Evolutionary conservation across 2,329 filamentous ascomycete species (phyloP).

Genomic region (Aspergillus arachidicola): DNA sequence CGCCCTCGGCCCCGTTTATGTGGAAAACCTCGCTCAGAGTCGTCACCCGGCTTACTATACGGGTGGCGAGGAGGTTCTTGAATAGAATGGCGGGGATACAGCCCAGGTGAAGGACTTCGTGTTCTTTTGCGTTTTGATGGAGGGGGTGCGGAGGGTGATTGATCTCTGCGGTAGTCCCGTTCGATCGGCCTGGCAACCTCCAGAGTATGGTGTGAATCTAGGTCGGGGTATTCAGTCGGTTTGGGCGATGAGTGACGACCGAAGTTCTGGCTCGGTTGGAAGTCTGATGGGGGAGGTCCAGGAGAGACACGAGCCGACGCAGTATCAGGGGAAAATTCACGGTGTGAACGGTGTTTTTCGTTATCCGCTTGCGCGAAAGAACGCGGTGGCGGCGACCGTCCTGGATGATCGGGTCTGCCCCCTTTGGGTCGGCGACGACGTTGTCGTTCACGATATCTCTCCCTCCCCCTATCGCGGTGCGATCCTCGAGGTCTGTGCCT

Average conservation of each 20-base stretch:
- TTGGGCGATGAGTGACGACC: conserved; percentile 27
- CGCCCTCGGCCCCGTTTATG: conserved; percentile 40
- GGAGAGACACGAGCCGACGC: conserved; percentile 31
- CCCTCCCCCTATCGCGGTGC: conserved; percentile 39
- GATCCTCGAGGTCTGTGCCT: conserved; percentile 47
- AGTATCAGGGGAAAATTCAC: conserved; percentile 32
- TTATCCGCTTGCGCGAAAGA: conserved; percentile 32
- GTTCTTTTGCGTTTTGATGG: conserved; percentile 44
- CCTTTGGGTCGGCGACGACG: conserved; percentile 36
- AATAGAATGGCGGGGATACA: conserved; percentile 29
- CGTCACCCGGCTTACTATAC: conserved; percentile 34
- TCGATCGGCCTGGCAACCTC: conserved; percentile 22
- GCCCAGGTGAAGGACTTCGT: conserved; percentile 43
- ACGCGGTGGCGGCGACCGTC: conserved; percentile 42
- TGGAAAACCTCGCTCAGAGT: conserved; percentile 41
- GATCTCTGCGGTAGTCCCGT: conserved; percentile 32
- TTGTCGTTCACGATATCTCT: conserved; percentile 45
- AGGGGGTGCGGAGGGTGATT: conserved; percentile 33
- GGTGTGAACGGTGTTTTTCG: conserved; percentile 32
- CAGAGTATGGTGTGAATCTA: conserved; percentile 21
- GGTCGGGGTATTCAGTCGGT: conserved; percentile 24
- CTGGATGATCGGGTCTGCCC: conserved; percentile 44
- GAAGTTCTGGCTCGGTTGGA: conserved; percentile 25
- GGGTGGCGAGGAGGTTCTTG: conserved; percentile 25
- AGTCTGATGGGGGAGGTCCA: conserved; percentile 24